Evolutionary conservation across 2,329 filamentous ascomycete genomes (phyloP).

Genomic region (Mollisiaceae sp.): DNA sequence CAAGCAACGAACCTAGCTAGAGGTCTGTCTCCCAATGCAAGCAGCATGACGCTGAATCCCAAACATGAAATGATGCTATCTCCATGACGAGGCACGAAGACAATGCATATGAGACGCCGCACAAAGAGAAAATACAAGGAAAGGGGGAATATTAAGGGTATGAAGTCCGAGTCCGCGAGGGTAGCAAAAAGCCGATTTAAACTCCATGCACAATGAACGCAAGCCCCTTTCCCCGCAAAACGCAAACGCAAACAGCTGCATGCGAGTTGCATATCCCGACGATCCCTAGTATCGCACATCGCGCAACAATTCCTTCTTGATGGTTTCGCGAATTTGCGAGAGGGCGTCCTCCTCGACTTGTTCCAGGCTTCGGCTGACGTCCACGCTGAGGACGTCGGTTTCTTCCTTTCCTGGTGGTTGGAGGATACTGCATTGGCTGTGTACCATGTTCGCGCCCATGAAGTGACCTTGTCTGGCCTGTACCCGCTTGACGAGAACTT

Average conservation of each 20-base stretch:
- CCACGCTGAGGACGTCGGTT: conserved; percentile 72
- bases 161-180: neutral
- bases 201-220: conserved; percentile 3
- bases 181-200: neutral
- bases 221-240: conserved; percentile 1
- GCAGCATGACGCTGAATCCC: conserved; percentile 1
- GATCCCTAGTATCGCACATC: conserved; percentile 20
- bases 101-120: conserved; percentile 4
- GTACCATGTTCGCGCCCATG: conserved; percentile 95
- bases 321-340: conserved; percentile 51
- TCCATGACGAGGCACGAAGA: neutral
- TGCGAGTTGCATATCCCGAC: conserved; percentile 8
- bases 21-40: neutral
- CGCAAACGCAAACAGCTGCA: conserved; percentile 7
- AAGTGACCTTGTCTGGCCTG: conserved; percentile 80
- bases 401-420: conserved; percentile 78
- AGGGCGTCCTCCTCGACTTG: conserved; percentile 67
- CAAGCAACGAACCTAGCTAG: neutral
- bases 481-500: conserved; percentile 77
- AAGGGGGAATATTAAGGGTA: neutral
- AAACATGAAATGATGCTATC: neutral
- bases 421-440: conserved; percentile 87
- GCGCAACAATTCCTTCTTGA: conserved; percentile 26
- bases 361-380: conserved; percentile 64
- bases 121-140: neutral